Evolutionary conservation across 2,329 filamentous ascomycete genomes (phyloP), one percentile per base, ranked within the genome.

Genomic region (Periglandula ipomoeae): DNA sequence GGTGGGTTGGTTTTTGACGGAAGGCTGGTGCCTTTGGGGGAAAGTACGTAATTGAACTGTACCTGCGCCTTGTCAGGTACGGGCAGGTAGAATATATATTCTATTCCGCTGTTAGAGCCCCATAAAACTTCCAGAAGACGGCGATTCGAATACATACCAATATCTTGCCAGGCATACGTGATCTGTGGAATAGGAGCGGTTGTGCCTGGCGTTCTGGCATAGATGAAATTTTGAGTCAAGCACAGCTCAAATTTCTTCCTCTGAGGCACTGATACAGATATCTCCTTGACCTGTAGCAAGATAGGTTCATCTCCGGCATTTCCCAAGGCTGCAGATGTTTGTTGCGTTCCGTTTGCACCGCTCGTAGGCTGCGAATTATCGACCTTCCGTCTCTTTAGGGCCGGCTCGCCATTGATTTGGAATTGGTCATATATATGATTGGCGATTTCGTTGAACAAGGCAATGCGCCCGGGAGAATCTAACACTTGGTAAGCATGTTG

Each of bases 181-280:
- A 79, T 75, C 41, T 73, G 74, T 17, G 72, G 65, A 15, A 77
- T 69, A 0, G 78, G 76, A 22, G 68, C 66, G 2, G 71, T 72
- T 2, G 76, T 75, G 39, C 72, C 73, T 0, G 77, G 68, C 1
- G 69, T 67, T 32, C 75, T 71, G 13, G 79, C 79, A 53, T 82
- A 84, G 30, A 84, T 58, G 53, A 78, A 76, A 51, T 72, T 71
- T 5, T 71, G 65, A 2, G 81, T 85, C 53, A 85, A 76, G 62
- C 78, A 81, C 8, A 85, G 62, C 54, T 81, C 78, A 55, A 80
- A 80, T 63, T 85, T 86, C 65, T 85, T 86, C 53, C 82, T 72
- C 65, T 82, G 79, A 0, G 82, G 82, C 4, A 84, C 72, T 1
- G 79, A 77, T n/a, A 85, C 71, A 0, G 81, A 85, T 19, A 85